Evolutionary conservation across 2,329 filamentous ascomycete genomes (phyloP).

Genomic region (Amylocarpus encephaloides): DNA sequence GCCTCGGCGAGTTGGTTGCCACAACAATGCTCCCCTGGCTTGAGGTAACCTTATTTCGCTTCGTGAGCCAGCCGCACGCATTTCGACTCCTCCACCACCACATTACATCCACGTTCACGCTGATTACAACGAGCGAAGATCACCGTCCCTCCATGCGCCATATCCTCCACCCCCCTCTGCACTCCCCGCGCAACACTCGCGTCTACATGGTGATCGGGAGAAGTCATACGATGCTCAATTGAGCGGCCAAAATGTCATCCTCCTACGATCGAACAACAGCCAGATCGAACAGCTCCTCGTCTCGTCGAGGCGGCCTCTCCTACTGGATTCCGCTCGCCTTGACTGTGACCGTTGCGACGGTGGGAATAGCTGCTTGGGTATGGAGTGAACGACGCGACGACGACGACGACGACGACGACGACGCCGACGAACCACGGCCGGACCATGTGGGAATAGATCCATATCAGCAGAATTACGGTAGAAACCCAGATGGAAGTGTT

Average conservation of each 20-base stretch:
- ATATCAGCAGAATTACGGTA: constrained; percentile 28
- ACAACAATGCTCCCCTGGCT: no score
- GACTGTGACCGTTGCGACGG: constrained; percentile 81
- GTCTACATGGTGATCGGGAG: constrained; percentile 4
- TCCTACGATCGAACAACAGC: constrained; percentile 44
- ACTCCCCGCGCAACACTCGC: constrained; percentile 1
- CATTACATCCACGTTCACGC: constrained; percentile 11
- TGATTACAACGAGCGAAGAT: constrained; percentile 1
- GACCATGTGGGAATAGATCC: constrained; percentile 36
- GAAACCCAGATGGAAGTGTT: constrained; percentile 28
- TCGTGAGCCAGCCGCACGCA: not conserved
- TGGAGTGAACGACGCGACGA: constrained; percentile 82
- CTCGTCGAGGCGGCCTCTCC: constrained; percentile 56
- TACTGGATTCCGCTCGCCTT: constrained; percentile 87
- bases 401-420: constrained; percentile 64
- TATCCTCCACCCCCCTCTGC: constrained; percentile 2
- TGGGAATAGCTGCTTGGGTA: constrained; percentile 82
- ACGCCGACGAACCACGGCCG: constrained; percentile 54
- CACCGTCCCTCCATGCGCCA: constrained; percentile 12
- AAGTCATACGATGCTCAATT: constrained; percentile 19
- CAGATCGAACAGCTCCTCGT: constrained; percentile 42
- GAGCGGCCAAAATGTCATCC: constrained; percentile 50
- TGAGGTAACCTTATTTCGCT: no score
- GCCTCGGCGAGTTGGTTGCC: no score
- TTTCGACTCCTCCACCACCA: not conserved